A percentile compares a stretch with the other conserved stretches of the same genome.
Conservation (phyloP, 257 asterid genomes). For the Anisodus tanguticus region DNA sequence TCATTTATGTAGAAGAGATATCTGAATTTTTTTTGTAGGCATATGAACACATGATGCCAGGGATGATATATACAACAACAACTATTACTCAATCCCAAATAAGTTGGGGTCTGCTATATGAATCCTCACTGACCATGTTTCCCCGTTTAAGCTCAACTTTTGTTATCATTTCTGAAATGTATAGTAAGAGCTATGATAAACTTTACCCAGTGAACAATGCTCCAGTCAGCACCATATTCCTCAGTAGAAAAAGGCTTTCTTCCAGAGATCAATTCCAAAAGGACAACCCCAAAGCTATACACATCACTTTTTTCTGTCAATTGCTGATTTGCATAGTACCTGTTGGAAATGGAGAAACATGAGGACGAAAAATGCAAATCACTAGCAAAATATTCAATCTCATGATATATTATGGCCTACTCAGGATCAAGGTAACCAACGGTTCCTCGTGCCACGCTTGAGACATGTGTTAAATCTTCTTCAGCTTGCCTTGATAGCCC, state of each 20-base stretch:
- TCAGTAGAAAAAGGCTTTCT: slow-evolving; percentile 84
- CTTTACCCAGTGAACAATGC: slow-evolving; percentile 98
- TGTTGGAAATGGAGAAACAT: slow-evolving; percentile 31
- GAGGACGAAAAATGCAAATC: neutral
- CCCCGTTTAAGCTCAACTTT: neutral
- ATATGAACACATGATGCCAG: neutral
- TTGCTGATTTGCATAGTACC: slow-evolving; percentile 97
- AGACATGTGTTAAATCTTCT: slow-evolving; percentile 86
- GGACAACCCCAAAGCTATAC: slow-evolving; percentile 96
- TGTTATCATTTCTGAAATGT: neutral
- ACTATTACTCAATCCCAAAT: neutral
- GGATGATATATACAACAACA: neutral
- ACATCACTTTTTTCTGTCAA: slow-evolving; percentile 95
- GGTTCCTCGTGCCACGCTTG: slow-evolving; percentile 97
- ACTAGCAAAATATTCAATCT: neutral
- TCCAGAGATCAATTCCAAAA: slow-evolving; percentile 88
- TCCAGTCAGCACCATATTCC: slow-evolving; percentile 91
- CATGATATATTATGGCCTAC: slow-evolving; percentile 47
- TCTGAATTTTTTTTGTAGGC: neutral
- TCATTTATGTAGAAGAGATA: neutral
- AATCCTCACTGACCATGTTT: neutral
- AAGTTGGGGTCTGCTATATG: neutral
- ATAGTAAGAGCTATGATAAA: slow-evolving; percentile 28
- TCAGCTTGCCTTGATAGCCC: slow-evolving; percentile 98
- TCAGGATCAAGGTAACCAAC: slow-evolving; percentile 98